These are phyloP conservation scores for Lactarius indigo DNA, from an alignment of 768 basidiomycete species.

Conservation along the genomic window DNA sequence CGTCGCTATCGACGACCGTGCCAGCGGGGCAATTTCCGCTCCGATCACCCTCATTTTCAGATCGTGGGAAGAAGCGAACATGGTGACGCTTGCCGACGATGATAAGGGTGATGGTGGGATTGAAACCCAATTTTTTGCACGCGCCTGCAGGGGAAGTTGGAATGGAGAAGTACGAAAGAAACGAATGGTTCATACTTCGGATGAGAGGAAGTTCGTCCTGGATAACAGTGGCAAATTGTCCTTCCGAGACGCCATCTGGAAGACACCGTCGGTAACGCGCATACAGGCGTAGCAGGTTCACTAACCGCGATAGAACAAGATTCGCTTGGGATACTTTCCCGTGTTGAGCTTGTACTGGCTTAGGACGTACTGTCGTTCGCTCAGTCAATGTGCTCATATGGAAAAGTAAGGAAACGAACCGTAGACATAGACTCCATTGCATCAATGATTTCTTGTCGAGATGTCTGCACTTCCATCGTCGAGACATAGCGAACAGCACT, in stretches of 20 bases:
- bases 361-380: slow-evolving; percentile 46
- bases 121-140: slow-evolving; percentile 54
- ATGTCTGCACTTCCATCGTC: slow-evolving; percentile 60
- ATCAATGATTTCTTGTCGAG: slow-evolving; percentile 73
- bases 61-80: slow-evolving; percentile 56
- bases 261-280: background rate
- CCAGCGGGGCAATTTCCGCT: slow-evolving; percentile 76
- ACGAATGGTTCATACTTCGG: slow-evolving; percentile 41
- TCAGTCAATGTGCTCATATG: slow-evolving; percentile 1
- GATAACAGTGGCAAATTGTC: slow-evolving; percentile 47
- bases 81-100: slow-evolving; percentile 80
- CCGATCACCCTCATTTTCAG: slow-evolving; percentile 47
- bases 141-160: slow-evolving; percentile 44
- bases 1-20: slow-evolving; percentile 69
- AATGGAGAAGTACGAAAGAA: background rate
- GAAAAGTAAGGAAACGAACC: slow-evolving; percentile 34
- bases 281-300: background rate
- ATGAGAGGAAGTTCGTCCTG: slow-evolving; percentile 58
- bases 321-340: slow-evolving; percentile 65
- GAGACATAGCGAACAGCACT: slow-evolving; percentile 68
- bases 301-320: slow-evolving; percentile 74
- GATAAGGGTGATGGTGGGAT: slow-evolving; percentile 68
- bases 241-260: slow-evolving; percentile 53
- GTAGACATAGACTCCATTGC: slow-evolving; percentile 64
- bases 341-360: slow-evolving; percentile 49